These are phyloP conservation scores for Kodamaea ohmeri DNA, from an alignment of 1,139 yeast genomes.

Conservation along the genomic window DNA sequence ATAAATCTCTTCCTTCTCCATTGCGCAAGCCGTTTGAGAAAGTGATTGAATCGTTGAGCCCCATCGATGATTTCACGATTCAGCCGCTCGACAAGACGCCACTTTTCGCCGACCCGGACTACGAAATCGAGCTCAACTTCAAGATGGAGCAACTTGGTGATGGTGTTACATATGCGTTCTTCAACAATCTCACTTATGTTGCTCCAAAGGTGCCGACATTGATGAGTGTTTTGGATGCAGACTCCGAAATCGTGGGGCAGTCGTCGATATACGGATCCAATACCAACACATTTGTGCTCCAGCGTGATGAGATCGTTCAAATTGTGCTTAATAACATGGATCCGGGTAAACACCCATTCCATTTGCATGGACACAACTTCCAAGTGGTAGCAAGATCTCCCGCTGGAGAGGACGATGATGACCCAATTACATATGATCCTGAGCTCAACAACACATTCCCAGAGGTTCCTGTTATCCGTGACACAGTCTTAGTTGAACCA, in stretches of 20 bases:
- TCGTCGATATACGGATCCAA: slow-evolving; percentile 63
- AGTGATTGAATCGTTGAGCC: slow-evolving; percentile 22
- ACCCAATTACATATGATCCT: slow-evolving; percentile 52
- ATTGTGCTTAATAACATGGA: slow-evolving; percentile 70
- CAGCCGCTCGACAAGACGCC: slow-evolving; percentile 42
- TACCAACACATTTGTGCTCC: slow-evolving; percentile 59
- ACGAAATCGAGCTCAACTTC: slow-evolving; percentile 55
- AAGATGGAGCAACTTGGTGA: slow-evolving; percentile 68
- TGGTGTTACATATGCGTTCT: slow-evolving; percentile 74
- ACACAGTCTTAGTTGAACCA: slow-evolving; percentile 61
- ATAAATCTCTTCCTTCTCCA: background rate
- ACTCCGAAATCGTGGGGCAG: slow-evolving; percentile 45
- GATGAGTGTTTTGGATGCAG: slow-evolving; percentile 48
- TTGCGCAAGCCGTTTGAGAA: slow-evolving; percentile 17
- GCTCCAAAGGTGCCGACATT: slow-evolving; percentile 68
- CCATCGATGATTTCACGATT: slow-evolving; percentile 56
- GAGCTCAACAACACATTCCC: slow-evolving; percentile 55
- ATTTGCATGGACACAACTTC: slow-evolving; percentile 82
- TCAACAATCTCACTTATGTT: slow-evolving; percentile 62
- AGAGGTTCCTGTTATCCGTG: slow-evolving; percentile 61
- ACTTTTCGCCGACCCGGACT: slow-evolving; percentile 57
- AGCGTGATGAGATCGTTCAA: slow-evolving; percentile 63
- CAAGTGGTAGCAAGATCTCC: slow-evolving; percentile 66
- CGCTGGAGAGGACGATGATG: slow-evolving; percentile 40
- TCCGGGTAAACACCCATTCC: slow-evolving; percentile 92